Base-by-base conservation (phyloP, 495 filamentous ascomycete genomes). In the Mytilinidion resinicola region DNA sequence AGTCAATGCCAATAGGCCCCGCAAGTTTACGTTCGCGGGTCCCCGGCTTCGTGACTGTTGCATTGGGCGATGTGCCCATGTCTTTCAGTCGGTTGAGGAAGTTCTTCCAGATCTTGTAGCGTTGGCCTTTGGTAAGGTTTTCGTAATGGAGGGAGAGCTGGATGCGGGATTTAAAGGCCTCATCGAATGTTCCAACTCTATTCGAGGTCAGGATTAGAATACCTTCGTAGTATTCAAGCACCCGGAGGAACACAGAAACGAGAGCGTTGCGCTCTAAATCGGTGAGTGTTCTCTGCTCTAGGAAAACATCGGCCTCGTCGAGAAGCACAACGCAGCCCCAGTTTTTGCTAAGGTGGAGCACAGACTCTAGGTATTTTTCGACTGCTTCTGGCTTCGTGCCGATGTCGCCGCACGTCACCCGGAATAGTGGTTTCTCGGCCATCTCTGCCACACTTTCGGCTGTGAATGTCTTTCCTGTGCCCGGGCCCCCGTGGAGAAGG, bases 151-250 rank as follows among this genome's bases (percentile, higher is more conserved):
- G 35, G 0, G 67, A 51, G 1, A 66, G 35, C 79, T 74, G 72
- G 48, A 76, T 72, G 9, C 72, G 64, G 39, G 64, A 67, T 44
- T 69, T 55, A 63, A 74, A 72, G 4, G 72, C 72, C 20, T 57
- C 57, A 43, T 74, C 72, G 47, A 81, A 67, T 4, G 59, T 67
- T 9, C 70, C 76, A 1, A 83, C 74, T 9, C 80, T 68, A 59
- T 83, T 85, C 0, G 76, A 82, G 0, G 81, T 83, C 0, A 85
- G 67, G 58, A 84, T 78, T 0, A 84, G 66, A 19, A 84, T 80
- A 1, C 82, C 81, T 0, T 72, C 55, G 56, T 83, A 84, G 61
- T 81, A 84, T 51, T 85, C 83, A 0, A 85, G 67, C 0, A 73
- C 70, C 1, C 83, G 72, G 0, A 85, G 69, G 59, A 85, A 85